These are phyloP conservation scores for Chaetomiaceae sp. DNA, from an alignment of 2,329 filamentous ascomycete species.

Conservation along the genomic window DNA sequence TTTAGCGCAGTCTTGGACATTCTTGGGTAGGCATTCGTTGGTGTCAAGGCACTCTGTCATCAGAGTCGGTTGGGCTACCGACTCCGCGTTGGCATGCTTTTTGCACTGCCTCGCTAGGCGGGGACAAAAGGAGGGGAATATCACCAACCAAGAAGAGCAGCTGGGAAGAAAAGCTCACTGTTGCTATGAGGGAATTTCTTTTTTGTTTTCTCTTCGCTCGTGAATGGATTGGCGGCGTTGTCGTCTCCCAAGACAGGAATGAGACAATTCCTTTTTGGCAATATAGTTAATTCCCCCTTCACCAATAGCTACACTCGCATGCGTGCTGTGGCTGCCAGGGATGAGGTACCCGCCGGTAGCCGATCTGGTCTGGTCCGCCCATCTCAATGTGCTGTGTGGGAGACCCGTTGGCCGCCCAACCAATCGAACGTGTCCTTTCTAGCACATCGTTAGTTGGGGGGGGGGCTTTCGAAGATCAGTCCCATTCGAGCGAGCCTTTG, in stretches of 20 bases:
- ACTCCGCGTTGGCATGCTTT: constrained; percentile 1
- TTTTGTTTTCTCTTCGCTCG: not conserved
- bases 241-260: not conserved
- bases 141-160: not conserved
- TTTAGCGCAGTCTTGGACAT: not conserved
- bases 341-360: not conserved
- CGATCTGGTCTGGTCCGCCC: not conserved
- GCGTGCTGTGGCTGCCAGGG: not conserved
- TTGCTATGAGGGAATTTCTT: constrained; percentile 6
- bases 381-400: not conserved
- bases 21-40: not conserved
- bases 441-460: not conserved
- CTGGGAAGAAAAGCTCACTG: not conserved
- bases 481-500: not conserved
- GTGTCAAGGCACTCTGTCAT: constrained; percentile 4
- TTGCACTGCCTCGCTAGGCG: constrained; percentile 15
- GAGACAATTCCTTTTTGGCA: not conserved
- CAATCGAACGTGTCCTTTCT: not conserved
- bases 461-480: not conserved
- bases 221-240: not conserved
- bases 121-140: not conserved
- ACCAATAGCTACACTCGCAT: too few species aligned
- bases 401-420: not conserved
- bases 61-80: not conserved
- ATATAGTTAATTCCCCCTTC: too few species aligned